A percentile compares a stretch with the other conserved stretches of the same genome.
Conservation (phyloP, 2,329 filamentous ascomycete species). For the Fusarium napiforme region DNA sequence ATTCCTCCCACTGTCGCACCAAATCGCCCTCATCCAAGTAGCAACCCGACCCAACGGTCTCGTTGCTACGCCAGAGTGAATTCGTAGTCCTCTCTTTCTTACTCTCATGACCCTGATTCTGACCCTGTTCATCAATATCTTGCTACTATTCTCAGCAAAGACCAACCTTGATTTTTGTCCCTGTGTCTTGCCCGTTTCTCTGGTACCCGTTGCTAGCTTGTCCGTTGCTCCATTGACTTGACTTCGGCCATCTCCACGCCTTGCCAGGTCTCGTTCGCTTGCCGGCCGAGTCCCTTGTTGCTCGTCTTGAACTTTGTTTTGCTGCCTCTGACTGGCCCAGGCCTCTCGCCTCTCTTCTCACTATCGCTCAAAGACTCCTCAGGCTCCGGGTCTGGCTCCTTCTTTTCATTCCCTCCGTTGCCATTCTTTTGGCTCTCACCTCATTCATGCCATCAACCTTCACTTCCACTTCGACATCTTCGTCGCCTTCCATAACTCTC, state of each 20-base stretch:
- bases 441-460: constrained; percentile 37
- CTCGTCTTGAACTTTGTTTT: constrained; percentile 43
- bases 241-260: constrained; percentile 40
- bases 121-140: background rate
- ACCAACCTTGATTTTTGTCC: constrained; percentile 21
- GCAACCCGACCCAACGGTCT: constrained; percentile 31
- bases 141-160: constrained; percentile 17
- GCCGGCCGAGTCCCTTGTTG: constrained; percentile 37
- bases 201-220: constrained; percentile 34
- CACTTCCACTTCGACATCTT: constrained; percentile 31
- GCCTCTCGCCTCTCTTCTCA: constrained; percentile 36
- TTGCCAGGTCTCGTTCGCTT: constrained; percentile 39
- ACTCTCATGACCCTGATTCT: constrained; percentile 5
- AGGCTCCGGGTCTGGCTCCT: constrained; percentile 11
- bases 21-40: constrained; percentile 29
- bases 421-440: constrained; percentile 33
- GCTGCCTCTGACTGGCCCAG: constrained; percentile 36
- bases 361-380: constrained; percentile 31
- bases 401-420: constrained; percentile 33
- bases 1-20: constrained; percentile 43
- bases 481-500: constrained; percentile 28
- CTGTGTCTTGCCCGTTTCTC: constrained; percentile 42
- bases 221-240: constrained; percentile 40
- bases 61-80: constrained; percentile 40
- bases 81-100: constrained; percentile 33